Evolutionary conservation across 495 filamentous ascomycete genomes (phyloP).

Genomic region (Acidomyces sp.): DNA sequence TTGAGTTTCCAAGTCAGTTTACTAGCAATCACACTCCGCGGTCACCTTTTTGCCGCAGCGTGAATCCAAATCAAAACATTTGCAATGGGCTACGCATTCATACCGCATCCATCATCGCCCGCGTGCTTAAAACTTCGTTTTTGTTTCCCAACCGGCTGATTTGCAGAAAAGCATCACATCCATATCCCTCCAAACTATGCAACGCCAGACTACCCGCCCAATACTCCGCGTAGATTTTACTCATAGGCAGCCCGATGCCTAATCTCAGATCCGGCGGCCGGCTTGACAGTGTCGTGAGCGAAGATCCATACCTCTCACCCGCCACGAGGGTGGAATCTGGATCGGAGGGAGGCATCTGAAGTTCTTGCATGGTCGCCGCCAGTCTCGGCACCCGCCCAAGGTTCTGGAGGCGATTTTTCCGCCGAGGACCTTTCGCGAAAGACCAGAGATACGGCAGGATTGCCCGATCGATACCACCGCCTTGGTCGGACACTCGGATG

Average conservation of each 20-base stretch:
- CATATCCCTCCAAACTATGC: conserved; percentile 90
- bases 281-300: conserved; percentile 62
- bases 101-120: conserved; percentile 81
- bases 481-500: conserved; percentile 87
- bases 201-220: conserved; percentile 91
- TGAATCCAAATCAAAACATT: no score
- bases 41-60: no score
- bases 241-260: conserved; percentile 89
- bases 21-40: no score
- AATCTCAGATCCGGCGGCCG: conserved; percentile 77
- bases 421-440: conserved; percentile 80
- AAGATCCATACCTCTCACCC: conserved; percentile 32
- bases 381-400: conserved; percentile 78
- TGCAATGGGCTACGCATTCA: no score
- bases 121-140: conserved; percentile 85
- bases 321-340: background rate
- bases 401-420: conserved; percentile 60
- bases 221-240: conserved; percentile 92
- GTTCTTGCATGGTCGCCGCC: conserved; percentile 88
- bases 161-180: conserved; percentile 93
- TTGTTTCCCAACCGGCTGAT: conserved; percentile 97
- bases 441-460: conserved; percentile 88
- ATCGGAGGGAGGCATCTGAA: conserved; percentile 27
- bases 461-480: conserved; percentile 77
- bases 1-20: no score